Conservation (phyloP, 495 filamentous ascomycete genomes). For the Immersiella caudata region DNA sequence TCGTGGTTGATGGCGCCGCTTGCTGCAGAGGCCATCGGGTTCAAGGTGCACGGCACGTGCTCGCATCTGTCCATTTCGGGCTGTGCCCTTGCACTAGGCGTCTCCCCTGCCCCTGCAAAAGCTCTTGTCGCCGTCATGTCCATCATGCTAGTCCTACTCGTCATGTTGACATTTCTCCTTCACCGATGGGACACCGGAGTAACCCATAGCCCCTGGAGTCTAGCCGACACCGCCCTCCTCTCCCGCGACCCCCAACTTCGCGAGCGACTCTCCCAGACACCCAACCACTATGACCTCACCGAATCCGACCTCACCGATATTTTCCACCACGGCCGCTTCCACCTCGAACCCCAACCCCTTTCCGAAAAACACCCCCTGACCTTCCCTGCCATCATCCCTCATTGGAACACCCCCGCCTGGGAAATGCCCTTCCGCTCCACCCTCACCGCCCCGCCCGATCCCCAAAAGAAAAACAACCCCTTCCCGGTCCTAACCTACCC, state of each 20-base stretch:
- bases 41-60: slow-evolving; percentile 21
- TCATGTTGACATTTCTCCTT: slow-evolving; percentile 25
- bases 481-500: slow-evolving; percentile 37
- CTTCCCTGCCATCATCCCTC: background rate
- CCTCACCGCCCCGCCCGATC: background rate
- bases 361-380: background rate
- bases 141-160: slow-evolving; percentile 16
- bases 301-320: slow-evolving; percentile 16
- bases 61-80: slow-evolving; percentile 19
- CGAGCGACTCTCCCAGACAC: slow-evolving; percentile 21
- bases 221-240: slow-evolving; percentile 32
- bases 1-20: slow-evolving; percentile 20
- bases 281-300: background rate
- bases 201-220: slow-evolving; percentile 36
- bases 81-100: slow-evolving; percentile 14
- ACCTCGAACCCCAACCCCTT: background rate
- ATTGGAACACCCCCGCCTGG: slow-evolving; percentile 1
- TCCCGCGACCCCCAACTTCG: slow-evolving; percentile 31
- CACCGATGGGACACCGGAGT: slow-evolving; percentile 38
- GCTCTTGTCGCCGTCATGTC: slow-evolving; percentile 29
- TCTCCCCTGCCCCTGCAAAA: slow-evolving; percentile 28
- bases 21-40: slow-evolving; percentile 15
- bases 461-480: slow-evolving; percentile 18
- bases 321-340: slow-evolving; percentile 13
- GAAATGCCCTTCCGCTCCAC: background rate